These are phyloP conservation scores for Trichoderma pleuroti DNA, from an alignment of 2,329 filamentous ascomycete species.

Conservation along the genomic window DNA sequence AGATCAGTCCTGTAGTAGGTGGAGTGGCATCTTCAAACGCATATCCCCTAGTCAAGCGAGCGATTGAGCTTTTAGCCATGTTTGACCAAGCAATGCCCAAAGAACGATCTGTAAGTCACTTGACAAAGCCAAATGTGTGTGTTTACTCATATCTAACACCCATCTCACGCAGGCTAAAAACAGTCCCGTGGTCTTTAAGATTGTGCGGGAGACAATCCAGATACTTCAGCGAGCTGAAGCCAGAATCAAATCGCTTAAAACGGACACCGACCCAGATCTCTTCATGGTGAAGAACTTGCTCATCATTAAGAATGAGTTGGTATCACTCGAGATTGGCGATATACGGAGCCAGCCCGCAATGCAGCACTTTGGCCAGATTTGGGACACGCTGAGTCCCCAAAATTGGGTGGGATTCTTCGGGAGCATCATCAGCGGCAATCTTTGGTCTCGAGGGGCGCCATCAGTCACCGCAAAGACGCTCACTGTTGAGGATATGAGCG, in stretches of 20 bases:
- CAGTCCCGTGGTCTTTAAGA: slow-evolving; percentile 58
- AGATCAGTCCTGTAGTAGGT: slow-evolving; percentile 47
- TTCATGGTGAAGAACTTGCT: slow-evolving; percentile 95
- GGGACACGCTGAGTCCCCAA: slow-evolving; percentile 58
- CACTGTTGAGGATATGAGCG: slow-evolving; percentile 57
- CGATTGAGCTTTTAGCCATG: slow-evolving; percentile 56
- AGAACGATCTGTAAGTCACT: slow-evolving; percentile 53
- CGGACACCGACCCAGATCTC: slow-evolving; percentile 70
- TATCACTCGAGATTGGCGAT: slow-evolving; percentile 88
- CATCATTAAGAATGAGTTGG: slow-evolving; percentile 90
- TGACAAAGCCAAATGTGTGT: too few relatives aligned
- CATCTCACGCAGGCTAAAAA: slow-evolving; percentile 38
- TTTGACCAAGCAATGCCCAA: slow-evolving; percentile 64
- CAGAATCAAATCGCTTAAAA: slow-evolving; percentile 61
- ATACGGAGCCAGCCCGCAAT: slow-evolving; percentile 51
- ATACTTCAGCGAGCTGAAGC: slow-evolving; percentile 75
- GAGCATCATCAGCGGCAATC: slow-evolving; percentile 53
- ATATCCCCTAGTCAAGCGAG: slow-evolving; percentile 55
- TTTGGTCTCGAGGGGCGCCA: slow-evolving; percentile 42
- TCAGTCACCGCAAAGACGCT: slow-evolving; percentile 39
- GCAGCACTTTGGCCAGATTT: slow-evolving; percentile 63
- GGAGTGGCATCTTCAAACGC: slow-evolving; percentile 54
- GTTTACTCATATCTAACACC: slow-evolving; percentile 19
- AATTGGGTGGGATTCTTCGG: slow-evolving; percentile 58
- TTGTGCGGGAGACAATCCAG: slow-evolving; percentile 85